phyloP scores from a whole-genome alignment of 176 grass and related monocot species.

The Rhynchospora pubera region DNA sequence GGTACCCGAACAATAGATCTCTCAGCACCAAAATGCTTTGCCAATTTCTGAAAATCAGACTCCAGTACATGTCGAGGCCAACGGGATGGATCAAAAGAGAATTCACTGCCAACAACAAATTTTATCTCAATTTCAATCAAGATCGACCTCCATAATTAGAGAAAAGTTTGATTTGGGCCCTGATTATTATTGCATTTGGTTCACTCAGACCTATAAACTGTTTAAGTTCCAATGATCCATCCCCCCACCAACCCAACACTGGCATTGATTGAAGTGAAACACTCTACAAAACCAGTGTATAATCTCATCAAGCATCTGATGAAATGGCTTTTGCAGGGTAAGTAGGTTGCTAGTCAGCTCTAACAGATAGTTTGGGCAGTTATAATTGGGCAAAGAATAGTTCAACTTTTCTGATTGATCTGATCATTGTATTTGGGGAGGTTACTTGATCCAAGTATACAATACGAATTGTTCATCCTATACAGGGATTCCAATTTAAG shows the following conservation, averaged over 20 bases:
- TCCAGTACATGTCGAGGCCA: constrained; percentile 58
- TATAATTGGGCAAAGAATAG: too few relatives aligned
- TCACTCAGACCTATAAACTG: not conserved
- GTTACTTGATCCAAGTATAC: too few relatives aligned
- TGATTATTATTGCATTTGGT: not conserved
- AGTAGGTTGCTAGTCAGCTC: not conserved
- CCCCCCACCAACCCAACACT: too few relatives aligned
- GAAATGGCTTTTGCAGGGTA: not conserved
- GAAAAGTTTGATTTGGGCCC: not conserved
- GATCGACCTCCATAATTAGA: not conserved
- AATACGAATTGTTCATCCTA: too few relatives aligned
- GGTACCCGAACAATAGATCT: constrained; percentile 51
- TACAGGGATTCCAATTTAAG: too few relatives aligned
- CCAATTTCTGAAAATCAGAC: constrained; percentile 48
- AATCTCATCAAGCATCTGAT: not conserved
- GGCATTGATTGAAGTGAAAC: not conserved
- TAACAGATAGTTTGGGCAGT: too few relatives aligned
- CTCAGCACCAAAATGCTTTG: constrained; percentile 51
- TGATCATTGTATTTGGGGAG: too few relatives aligned
- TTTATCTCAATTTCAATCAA: not conserved
- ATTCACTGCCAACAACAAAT: constrained; percentile 50
- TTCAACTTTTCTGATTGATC: too few relatives aligned
- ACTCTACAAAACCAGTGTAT: not conserved
- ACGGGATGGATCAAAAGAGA: constrained; percentile 43
- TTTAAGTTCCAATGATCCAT: not conserved